These are phyloP conservation scores for Geranomyces variabilis DNA, from an alignment of 192 early-diverging fungal genomes.

Conservation along the genomic window DNA sequence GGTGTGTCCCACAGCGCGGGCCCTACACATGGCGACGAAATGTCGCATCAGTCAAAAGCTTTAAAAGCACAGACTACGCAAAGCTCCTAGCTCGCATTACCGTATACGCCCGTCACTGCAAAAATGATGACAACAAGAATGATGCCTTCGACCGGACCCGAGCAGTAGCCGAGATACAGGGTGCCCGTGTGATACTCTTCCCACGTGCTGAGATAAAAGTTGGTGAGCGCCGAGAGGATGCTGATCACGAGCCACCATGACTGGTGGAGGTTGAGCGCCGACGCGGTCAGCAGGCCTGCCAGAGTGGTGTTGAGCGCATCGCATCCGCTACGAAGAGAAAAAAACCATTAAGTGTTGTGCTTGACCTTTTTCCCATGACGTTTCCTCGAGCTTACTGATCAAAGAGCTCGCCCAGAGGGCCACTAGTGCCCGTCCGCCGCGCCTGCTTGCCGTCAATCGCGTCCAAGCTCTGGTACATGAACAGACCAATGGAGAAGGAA, in stretches of 20 bases:
- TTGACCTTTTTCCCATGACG: no score
- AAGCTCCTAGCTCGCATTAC: conserved; percentile 36
- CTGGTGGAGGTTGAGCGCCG: conserved; percentile 69
- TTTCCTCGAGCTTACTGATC: conserved; percentile 68
- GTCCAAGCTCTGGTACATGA: conserved; percentile 87
- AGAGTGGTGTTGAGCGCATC: conserved; percentile 70
- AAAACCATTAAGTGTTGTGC: background rate
- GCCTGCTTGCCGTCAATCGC: conserved; percentile 97
- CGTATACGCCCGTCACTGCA: conserved; percentile 67
- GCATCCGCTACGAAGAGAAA: conserved; percentile 64
- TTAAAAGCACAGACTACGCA: no score
- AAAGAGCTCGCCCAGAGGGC: conserved; percentile 93
- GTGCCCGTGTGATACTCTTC: conserved; percentile 93
- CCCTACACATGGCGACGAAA: conserved; percentile 27
- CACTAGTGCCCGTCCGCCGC: conserved; percentile 79
- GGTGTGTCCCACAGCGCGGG: conserved; percentile 47
- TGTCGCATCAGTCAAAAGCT: conserved; percentile 8
- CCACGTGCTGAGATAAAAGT: conserved; percentile 93
- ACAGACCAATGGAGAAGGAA: conserved; percentile 77
- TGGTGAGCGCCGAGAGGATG: conserved; percentile 62
- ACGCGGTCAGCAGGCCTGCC: conserved; percentile 59
- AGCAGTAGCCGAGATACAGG: conserved; percentile 80
- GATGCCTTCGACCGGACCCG: conserved; percentile 91
- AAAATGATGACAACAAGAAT: conserved; percentile 66
- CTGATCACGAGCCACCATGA: conserved; percentile 62